Percentiles rank a stretch among this genome's conserved stretches.
Conservation (phyloP, 495 filamentous ascomycete species). For the Letharia columbiana region DNA sequence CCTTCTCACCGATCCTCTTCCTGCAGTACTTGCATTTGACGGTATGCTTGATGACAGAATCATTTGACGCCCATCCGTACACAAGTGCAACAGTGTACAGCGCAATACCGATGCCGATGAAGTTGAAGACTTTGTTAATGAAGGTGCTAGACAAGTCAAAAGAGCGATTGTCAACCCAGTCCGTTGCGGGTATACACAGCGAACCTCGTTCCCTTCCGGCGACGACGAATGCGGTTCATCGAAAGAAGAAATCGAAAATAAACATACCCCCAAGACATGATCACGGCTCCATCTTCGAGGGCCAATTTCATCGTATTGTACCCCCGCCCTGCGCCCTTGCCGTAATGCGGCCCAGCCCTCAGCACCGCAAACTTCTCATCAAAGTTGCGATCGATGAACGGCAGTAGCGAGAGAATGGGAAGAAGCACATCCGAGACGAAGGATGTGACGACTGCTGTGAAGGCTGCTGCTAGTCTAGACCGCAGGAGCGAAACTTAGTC, state of each 20-base stretch:
- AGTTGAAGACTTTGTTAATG: conserved; percentile 56
- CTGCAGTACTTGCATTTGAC: conserved; percentile 65
- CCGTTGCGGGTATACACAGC: neutral
- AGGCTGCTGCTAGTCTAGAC: conserved; percentile 55
- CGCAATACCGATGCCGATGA: conserved; percentile 55
- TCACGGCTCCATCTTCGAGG: conserved; percentile 59
- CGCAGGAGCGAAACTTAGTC: too few relatives aligned
- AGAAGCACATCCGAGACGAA: conserved; percentile 64
- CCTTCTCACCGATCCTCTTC: conserved; percentile 58
- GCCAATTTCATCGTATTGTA: conserved; percentile 66
- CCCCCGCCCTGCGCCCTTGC: conserved; percentile 30
- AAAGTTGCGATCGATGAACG: conserved; percentile 62
- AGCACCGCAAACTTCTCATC: conserved; percentile 68
- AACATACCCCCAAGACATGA: conserved; percentile 60
- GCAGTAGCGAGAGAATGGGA: conserved; percentile 58
- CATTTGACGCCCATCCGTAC: conserved; percentile 52
- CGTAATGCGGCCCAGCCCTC: conserved; percentile 44
- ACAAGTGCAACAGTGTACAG: conserved; percentile 58
- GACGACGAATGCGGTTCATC: too few relatives aligned
- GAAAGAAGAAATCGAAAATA: neutral
- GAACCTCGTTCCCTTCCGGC: neutral
- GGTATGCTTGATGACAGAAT: conserved; percentile 62
- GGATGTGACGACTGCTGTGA: conserved; percentile 62
- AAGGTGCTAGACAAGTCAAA: conserved; percentile 42
- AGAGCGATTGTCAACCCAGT: neutral